These are phyloP conservation scores for Chalaropsis thielavioides DNA, from an alignment of 2,329 filamentous ascomycete genomes.

Conservation along the genomic window DNA sequence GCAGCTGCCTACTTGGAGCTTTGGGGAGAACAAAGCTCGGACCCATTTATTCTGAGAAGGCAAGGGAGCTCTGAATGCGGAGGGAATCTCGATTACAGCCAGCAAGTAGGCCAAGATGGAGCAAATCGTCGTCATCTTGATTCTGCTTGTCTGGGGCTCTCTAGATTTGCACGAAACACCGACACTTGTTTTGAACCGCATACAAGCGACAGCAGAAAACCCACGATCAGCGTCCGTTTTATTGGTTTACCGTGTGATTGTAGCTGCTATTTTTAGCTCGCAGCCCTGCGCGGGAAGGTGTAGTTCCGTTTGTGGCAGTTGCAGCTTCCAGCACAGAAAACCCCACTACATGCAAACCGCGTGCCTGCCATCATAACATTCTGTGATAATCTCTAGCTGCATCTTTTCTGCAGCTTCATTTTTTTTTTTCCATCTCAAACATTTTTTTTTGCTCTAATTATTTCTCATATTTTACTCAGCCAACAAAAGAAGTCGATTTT, in stretches of 20 bases:
- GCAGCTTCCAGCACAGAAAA: not conserved
- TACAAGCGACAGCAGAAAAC: no score
- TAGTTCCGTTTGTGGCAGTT: not conserved
- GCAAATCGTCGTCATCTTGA: not conserved
- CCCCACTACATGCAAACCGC: not conserved
- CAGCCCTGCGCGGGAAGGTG: no score
- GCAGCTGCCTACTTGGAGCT: not conserved
- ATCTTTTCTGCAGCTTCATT: not conserved
- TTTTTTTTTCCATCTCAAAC: not conserved
- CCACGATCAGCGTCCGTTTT: no score
- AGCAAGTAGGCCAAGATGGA: not conserved
- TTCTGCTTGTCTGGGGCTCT: not conserved
- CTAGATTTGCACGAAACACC: no score
- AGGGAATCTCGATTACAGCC: not conserved
- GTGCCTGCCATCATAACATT: slow-evolving; percentile 2
- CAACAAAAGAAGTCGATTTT: not conserved
- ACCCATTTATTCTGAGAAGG: slow-evolving; percentile 13
- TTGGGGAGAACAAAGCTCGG: slow-evolving; percentile 19
- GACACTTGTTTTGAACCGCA: no score
- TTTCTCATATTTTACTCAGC: not conserved
- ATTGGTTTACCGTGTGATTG: no score
- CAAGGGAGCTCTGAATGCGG: slow-evolving; percentile 6
- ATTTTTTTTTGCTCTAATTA: not conserved
- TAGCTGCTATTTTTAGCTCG: no score
- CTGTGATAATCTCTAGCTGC: not conserved